phyloP scores from a whole-genome alignment of 163 green algal species.

The Trebouxia gelatinosa region DNA sequence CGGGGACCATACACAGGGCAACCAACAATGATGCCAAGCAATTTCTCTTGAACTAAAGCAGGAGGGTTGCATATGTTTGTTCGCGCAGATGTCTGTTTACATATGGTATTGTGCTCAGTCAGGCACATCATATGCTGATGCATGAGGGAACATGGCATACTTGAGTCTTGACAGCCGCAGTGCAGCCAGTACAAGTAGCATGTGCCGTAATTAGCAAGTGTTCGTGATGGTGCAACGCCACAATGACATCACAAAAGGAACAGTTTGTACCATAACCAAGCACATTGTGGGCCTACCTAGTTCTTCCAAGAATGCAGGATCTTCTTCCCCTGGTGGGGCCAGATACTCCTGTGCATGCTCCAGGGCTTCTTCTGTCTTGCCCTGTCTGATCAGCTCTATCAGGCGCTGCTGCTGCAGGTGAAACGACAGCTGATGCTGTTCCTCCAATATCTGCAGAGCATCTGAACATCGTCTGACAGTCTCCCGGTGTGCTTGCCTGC shows the following conservation, averaged over 20 bases:
- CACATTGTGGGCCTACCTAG: constrained; percentile 67
- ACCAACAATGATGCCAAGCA: no score
- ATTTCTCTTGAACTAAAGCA: no score
- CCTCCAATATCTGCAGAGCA: constrained; percentile 89
- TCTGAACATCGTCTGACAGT: neutral
- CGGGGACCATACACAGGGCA: no score
- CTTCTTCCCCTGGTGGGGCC: constrained; percentile 87
- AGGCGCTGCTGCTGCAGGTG: constrained; percentile 94
- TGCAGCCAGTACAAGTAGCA: no score
- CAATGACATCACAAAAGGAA: neutral
- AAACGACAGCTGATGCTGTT: constrained; percentile 82
- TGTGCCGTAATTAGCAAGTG: no score
- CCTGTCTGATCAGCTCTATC: constrained; percentile 89
- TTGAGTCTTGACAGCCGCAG: no score
- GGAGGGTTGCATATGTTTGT: no score
- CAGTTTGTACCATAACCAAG: neutral
- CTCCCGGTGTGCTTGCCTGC: neutral
- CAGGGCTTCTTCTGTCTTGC: constrained; percentile 76
- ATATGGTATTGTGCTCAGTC: no score
- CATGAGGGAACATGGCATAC: no score
- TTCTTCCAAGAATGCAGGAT: constrained; percentile 78
- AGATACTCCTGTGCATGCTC: constrained; percentile 89
- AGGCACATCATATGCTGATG: no score
- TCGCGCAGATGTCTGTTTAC: no score
- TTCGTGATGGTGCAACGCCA: neutral